Evolutionary conservation across 345 rosid species (phyloP).

Genomic region (Theobroma cacao): DNA sequence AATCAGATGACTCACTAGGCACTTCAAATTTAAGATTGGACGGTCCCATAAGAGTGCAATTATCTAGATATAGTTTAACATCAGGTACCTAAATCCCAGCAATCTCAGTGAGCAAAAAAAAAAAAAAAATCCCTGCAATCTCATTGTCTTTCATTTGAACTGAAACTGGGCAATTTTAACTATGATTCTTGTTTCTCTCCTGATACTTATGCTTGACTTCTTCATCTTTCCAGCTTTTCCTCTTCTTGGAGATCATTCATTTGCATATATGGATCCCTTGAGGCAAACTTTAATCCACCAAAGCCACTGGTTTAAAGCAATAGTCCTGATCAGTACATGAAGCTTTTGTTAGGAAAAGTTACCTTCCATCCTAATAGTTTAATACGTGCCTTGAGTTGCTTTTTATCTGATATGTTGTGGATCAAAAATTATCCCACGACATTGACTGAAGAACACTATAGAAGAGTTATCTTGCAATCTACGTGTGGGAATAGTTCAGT

Average conservation of each 20-base stretch:
- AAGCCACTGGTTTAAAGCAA: background rate
- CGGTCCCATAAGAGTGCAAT: slow-evolving; percentile 17
- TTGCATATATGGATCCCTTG: background rate
- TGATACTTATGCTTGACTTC: background rate
- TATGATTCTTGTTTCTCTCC: background rate
- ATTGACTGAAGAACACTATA: background rate
- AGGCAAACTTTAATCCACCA: background rate
- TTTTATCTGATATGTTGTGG: slow-evolving; percentile 1
- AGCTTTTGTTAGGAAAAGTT: background rate
- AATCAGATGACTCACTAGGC: slow-evolving; percentile 35
- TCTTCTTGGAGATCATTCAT: background rate
- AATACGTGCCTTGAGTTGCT: background rate
- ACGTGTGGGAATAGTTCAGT: slow-evolving; percentile 17
- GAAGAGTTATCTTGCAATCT: background rate
- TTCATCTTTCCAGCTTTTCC: background rate
- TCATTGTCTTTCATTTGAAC: background rate
- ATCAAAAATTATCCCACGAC: background rate
- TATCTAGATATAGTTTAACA: slow-evolving; percentile 15
- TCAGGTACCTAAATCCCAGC: slow-evolving; percentile 34
- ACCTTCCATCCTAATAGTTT: background rate
- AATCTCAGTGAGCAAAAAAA: too few relatives aligned
- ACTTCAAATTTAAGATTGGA: slow-evolving; percentile 26
- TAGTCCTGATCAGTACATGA: background rate
- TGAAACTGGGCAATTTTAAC: background rate
- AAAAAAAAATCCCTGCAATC: too few relatives aligned